Percentiles rank a stretch among this genome's conserved stretches.
These are phyloP conservation scores for Solanum pennellii DNA, from an alignment of 257 asterid genomes.

Conservation along the genomic window DNA sequence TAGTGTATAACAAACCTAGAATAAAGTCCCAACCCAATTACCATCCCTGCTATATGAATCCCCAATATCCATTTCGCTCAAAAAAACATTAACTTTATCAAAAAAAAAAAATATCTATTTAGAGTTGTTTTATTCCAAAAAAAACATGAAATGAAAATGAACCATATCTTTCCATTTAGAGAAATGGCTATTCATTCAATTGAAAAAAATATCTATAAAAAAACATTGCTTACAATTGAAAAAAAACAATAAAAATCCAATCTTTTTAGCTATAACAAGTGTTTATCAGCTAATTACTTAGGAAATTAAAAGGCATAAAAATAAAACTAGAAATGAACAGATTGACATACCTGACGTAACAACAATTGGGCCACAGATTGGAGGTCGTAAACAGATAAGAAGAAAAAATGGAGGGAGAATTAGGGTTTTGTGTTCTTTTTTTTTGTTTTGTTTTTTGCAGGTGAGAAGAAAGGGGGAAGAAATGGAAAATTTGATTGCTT, in stretches of 20 bases:
- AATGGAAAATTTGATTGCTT: not conserved
- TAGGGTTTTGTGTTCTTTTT: not conserved
- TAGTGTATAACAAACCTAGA: not conserved
- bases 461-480: not conserved
- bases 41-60: not conserved
- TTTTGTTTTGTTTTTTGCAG: not conserved
- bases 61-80: not conserved
- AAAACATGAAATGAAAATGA: not conserved
- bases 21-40: not conserved
- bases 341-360: not conserved
- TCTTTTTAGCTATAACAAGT: not conserved
- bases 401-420: not conserved
- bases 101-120: not conserved
- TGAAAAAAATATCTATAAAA: not conserved
- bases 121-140: not conserved
- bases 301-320: not conserved
- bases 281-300: not conserved
- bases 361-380: not conserved
- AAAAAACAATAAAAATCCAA: not conserved
- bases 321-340: not conserved
- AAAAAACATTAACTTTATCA: too few species aligned
- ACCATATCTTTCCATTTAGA: not conserved
- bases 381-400: not conserved
- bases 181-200: not conserved
- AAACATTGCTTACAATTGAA: not conserved